phyloP scores from a whole-genome alignment of 2,329 filamentous ascomycete genomes.

The Teratosphaeria gauchensis region DNA sequence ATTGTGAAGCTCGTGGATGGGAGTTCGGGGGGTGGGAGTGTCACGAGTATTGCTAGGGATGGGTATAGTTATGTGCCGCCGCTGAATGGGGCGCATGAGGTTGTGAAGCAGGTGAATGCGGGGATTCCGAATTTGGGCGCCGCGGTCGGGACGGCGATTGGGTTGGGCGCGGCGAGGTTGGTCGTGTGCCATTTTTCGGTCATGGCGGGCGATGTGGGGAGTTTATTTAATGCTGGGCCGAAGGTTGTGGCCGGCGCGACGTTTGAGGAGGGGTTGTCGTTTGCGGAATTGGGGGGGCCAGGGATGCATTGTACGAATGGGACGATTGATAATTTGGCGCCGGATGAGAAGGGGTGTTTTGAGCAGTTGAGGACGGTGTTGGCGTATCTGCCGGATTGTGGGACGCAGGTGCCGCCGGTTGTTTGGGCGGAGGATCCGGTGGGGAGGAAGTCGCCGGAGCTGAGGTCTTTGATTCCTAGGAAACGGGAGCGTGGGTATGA shows the following conservation, averaged over 20 bases:
- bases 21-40: constrained; percentile 52
- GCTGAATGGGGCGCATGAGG: constrained; percentile 43
- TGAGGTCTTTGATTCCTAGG: constrained; percentile 50
- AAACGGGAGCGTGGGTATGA: constrained; percentile 52
- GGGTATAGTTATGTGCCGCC: constrained; percentile 52
- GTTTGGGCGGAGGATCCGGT: constrained; percentile 37
- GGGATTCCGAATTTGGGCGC: constrained; percentile 57
- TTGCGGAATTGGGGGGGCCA: constrained; percentile 52
- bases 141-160: constrained; percentile 54
- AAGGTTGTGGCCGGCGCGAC: constrained; percentile 53
- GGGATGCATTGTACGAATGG: constrained; percentile 55
- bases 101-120: constrained; percentile 48
- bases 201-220: constrained; percentile 54
- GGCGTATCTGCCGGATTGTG: constrained; percentile 49
- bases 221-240: constrained; percentile 55
- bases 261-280: constrained; percentile 52
- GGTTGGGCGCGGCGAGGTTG: constrained; percentile 52
- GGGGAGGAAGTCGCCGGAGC: constrained; percentile 37
- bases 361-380: constrained; percentile 50
- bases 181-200: constrained; percentile 56
- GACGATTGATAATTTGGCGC: constrained; percentile 55
- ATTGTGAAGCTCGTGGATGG: constrained; percentile 58
- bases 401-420: constrained; percentile 44
- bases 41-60: constrained; percentile 47
- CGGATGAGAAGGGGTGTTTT: constrained; percentile 52